phyloP scores from a whole-genome alignment of 441 rosid species.

The Biscutella auriculata region DNA sequence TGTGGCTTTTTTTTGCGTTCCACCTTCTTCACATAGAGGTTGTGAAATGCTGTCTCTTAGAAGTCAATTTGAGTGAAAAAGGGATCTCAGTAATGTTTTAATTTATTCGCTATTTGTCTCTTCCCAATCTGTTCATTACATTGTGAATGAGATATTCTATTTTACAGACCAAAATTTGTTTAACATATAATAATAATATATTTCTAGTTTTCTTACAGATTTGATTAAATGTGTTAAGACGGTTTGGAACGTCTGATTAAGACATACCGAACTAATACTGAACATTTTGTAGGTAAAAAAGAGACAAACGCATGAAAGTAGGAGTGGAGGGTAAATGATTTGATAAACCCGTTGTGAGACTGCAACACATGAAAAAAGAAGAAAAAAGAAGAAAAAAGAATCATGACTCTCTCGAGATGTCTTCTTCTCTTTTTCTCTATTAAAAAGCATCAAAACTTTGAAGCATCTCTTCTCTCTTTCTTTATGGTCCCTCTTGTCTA shows the following conservation, averaged over 20 bases:
- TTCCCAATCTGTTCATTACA: background rate
- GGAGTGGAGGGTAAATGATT: too few relatives aligned
- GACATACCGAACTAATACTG: too few relatives aligned
- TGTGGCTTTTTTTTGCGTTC: conserved; percentile 5
- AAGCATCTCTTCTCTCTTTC: background rate
- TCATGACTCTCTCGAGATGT: background rate
- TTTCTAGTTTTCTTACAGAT: too few relatives aligned
- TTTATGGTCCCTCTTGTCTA: conserved; percentile 11
- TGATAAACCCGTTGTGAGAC: too few relatives aligned
- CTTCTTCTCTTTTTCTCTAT: background rate
- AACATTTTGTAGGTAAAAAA: too few relatives aligned
- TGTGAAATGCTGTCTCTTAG: conserved; percentile 1
- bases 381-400: too few relatives aligned
- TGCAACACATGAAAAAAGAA: too few relatives aligned
- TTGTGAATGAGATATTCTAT: background rate
- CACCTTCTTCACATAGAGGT: background rate
- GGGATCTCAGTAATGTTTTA: background rate
- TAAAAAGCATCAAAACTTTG: background rate
- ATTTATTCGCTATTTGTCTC: background rate
- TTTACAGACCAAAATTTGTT: background rate
- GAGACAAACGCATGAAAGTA: too few relatives aligned
- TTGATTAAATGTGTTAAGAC: too few relatives aligned
- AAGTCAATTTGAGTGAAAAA: background rate
- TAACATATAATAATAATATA: background rate
- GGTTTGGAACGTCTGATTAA: too few relatives aligned